phyloP scores from a whole-genome alignment of 1,284 basidiomycete species.

The Pyrrhoderma lamaoense region DNA sequence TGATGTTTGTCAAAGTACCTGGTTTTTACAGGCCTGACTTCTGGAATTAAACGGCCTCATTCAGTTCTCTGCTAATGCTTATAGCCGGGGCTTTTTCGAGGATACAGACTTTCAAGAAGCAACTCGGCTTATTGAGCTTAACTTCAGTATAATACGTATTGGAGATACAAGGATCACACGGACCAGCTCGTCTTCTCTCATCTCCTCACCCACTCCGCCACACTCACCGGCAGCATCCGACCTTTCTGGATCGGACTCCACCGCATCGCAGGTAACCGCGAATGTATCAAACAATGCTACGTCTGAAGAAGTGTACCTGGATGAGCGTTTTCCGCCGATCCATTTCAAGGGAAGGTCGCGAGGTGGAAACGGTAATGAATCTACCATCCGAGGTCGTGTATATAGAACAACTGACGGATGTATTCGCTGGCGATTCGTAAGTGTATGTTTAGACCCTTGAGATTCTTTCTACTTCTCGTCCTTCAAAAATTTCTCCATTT shows the following conservation, averaged over 20 bases:
- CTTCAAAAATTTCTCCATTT: not conserved
- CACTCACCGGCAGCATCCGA: not conserved
- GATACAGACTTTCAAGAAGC: constrained; percentile 52
- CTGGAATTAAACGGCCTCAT: constrained; percentile 1
- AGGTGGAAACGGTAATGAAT: constrained; percentile 37
- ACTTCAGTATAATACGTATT: constrained; percentile 34
- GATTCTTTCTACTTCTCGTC: not conserved
- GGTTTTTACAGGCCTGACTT: not conserved
- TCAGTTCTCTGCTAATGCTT: constrained; percentile 37
- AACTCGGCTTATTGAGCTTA: constrained; percentile 51
- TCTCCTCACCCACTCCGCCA: constrained; percentile 12
- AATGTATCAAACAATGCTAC: constrained; percentile 14
- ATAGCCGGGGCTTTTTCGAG: constrained; percentile 46
- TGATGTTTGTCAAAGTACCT: not conserved
- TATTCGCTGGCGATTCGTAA: constrained; percentile 59
- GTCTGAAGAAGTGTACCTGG: constrained; percentile 19
- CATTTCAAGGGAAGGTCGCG: constrained; percentile 47
- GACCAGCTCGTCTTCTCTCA: constrained; percentile 9
- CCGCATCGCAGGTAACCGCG: not conserved
- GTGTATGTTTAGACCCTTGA: constrained; percentile 23
- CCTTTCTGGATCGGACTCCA: not conserved
- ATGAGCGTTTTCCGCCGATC: constrained; percentile 37
- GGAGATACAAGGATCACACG: not conserved
- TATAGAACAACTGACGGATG: constrained; percentile 43
- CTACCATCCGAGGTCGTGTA: constrained; percentile 49